Percentiles rank a stretch among this genome's conserved stretches.
Conservation (phyloP, 768 basidiomycete genomes). For the Myochromella boudieri region DNA sequence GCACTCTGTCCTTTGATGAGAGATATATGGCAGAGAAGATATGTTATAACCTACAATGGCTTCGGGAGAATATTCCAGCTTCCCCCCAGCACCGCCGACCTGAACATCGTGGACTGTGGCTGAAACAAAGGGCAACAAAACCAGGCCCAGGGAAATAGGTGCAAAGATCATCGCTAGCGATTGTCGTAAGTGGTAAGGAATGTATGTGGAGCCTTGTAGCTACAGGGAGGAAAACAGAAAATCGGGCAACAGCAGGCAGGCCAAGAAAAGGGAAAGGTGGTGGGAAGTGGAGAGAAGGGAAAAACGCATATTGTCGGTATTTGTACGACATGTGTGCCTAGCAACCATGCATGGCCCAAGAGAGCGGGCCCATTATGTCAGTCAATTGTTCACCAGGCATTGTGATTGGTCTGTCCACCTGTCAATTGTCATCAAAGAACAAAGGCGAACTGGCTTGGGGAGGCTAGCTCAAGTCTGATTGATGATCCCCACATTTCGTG, state of each 20-base stretch:
- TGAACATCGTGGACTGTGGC: conserved; percentile 52
- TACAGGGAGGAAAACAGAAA: conserved; percentile 22
- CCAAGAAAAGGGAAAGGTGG: too few species aligned
- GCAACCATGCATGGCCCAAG: conserved; percentile 9
- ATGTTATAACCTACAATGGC: conserved; percentile 42
- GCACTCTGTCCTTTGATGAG: conserved; percentile 34
- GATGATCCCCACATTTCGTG: too few species aligned
- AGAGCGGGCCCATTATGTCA: conserved; percentile 1
- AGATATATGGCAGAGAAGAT: not conserved
- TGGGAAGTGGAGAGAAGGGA: conserved; percentile 23
- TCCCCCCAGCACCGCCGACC: conserved; percentile 48
- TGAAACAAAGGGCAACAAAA: conserved; percentile 47
- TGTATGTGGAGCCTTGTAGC: conserved; percentile 23
- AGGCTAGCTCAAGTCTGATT: too few species aligned
- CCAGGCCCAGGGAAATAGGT: conserved; percentile 45
- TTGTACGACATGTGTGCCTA: conserved; percentile 10
- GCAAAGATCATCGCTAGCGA: conserved; percentile 45
- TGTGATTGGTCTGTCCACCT: conserved; percentile 1
- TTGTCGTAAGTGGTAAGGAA: conserved; percentile 32
- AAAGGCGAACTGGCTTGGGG: too few species aligned
- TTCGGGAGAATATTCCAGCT: conserved; percentile 46
- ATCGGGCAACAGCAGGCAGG: conserved; percentile 9
- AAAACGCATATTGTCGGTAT: conserved; percentile 10
- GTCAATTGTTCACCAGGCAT: conserved; percentile 11
- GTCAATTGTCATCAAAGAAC: conserved; percentile 7